Base-by-base conservation (phyloP, 805 yeast species). In the Torulaspora franciscae region DNA sequence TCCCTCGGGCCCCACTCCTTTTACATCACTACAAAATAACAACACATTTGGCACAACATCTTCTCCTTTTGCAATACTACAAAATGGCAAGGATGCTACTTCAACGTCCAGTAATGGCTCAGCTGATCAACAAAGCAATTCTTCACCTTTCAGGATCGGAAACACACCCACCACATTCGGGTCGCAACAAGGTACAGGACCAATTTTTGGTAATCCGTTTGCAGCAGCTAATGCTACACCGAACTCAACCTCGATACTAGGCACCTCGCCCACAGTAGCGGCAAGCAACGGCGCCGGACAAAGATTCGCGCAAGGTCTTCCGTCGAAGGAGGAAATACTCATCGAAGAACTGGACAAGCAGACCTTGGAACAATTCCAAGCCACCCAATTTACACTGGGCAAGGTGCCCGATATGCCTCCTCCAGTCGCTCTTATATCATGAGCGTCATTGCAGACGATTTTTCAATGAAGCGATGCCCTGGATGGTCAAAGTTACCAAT, bases 361-460 rank as follows among this genome's bases (percentile, higher is more conserved):
- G 2, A 69, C 79, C 0, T 38, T 68, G 7, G 68, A 64, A 5
- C 73, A 74, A 17, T 87, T 85, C 59, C 58, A 70, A 49, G 69
- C 76, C 1, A 52, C 57, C 0, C 42, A 47, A 4, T 85, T 85
- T 51, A 57, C 62, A n/a, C 55, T 84, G 26, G 91, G 90, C 0
- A 63, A 65, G 22, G 77, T 85, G 2, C 95, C 95, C 0, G 91
- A 83, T 47, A 55, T 78, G 5, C 80, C 88, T 2, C 93, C 95
- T 5, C 89, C 93, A 1, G 32, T 71, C 7, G 72, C 69, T 42
- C 58, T 75, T 7, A 27, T 43, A 40, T 36, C 37, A 9, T 43
- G 26, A 32, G 39, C n/a, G 37, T 39, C 48, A 35, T 15, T 38
- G 24, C 10, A 23, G 30, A 42, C 41, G 44, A 38, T 26, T 42